Evolutionary conservation across 1,284 basidiomycete genomes (phyloP).

Genomic region (Ustilago crameri): DNA sequence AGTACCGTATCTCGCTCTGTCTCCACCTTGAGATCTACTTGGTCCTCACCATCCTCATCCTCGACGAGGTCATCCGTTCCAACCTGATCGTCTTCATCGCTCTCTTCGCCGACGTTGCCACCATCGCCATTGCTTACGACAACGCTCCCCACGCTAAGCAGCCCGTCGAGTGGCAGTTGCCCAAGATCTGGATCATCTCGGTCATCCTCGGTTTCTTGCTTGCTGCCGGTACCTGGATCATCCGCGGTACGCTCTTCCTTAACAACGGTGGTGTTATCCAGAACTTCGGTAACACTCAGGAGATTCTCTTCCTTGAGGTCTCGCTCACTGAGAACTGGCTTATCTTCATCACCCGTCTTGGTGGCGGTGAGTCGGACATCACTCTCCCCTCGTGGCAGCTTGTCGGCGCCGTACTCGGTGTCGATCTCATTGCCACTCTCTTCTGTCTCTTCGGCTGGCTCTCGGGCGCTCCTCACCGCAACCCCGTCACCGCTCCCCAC

Average conservation of each 20-base stretch:
- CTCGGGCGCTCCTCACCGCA: conserved; percentile 70
- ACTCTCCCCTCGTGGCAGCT: conserved; percentile 72
- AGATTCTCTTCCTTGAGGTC: conserved; percentile 74
- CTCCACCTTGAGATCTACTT: conserved; percentile 74
- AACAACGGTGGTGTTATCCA: conserved; percentile 72
- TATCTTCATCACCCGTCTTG: conserved; percentile 71
- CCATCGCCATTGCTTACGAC: conserved; percentile 73
- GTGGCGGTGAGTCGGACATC: conserved; percentile 67
- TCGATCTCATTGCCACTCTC: conserved; percentile 72
- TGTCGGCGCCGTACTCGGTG: conserved; percentile 71
- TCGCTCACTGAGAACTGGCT: conserved; percentile 74
- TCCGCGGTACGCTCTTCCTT: conserved; percentile 72
- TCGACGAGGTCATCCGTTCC: conserved; percentile 73
- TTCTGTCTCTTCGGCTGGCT: conserved; percentile 73
- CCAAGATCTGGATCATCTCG: conserved; percentile 74
- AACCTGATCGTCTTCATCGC: conserved; percentile 74
- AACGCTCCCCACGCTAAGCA: conserved; percentile 71
- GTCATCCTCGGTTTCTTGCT: conserved; percentile 70
- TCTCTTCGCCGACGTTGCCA: conserved; percentile 73
- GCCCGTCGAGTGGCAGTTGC: conserved; percentile 74
- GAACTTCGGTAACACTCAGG: conserved; percentile 72
- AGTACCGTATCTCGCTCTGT: conserved; percentile 70
- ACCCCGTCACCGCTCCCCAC: conserved; percentile 67
- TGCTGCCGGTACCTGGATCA: conserved; percentile 73
- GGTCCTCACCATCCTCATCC: conserved; percentile 71